Evolutionary conservation across 495 filamentous ascomycete genomes (phyloP).

Genomic region (Trichocladium uniseriatum): DNA sequence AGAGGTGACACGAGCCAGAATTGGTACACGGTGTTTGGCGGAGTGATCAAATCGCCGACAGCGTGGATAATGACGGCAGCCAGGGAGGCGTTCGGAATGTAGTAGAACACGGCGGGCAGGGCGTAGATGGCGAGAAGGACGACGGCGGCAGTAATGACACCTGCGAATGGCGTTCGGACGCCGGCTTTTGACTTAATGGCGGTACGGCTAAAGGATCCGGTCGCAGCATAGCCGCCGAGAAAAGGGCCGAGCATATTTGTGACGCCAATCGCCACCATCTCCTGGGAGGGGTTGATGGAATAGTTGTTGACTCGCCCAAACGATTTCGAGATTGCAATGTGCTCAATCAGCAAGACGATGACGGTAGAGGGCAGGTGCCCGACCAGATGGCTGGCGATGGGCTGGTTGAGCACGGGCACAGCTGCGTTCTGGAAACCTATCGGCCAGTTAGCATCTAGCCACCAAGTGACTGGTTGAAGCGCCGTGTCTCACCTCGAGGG

Average conservation of each 20-base stretch:
- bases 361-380: constrained; percentile 43
- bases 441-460: constrained; percentile 4
- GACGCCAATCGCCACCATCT: constrained; percentile 90
- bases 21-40: constrained; percentile 87
- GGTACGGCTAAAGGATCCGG: constrained; percentile 93
- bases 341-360: constrained; percentile 91
- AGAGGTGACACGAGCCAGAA: constrained; percentile 92
- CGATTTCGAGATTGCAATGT: constrained; percentile 96
- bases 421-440: constrained; percentile 68
- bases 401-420: constrained; percentile 57
- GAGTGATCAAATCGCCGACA: constrained; percentile 88
- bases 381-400: constrained; percentile 22
- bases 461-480: not conserved
- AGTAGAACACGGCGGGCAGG: constrained; percentile 85
- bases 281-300: constrained; percentile 93
- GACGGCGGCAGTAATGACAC: constrained; percentile 78
- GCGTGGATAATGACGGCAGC: constrained; percentile 96
- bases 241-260: constrained; percentile 90
- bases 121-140: constrained; percentile 95
- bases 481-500: constrained; percentile 51
- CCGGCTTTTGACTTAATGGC: constrained; percentile 98
- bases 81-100: constrained; percentile 79
- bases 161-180: constrained; percentile 85
- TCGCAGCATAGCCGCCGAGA: constrained; percentile 87
- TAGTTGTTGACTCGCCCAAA: constrained; percentile 97